Conservation (phyloP, 306 rosid genomes). For the Vigna nakashimae region DNA sequence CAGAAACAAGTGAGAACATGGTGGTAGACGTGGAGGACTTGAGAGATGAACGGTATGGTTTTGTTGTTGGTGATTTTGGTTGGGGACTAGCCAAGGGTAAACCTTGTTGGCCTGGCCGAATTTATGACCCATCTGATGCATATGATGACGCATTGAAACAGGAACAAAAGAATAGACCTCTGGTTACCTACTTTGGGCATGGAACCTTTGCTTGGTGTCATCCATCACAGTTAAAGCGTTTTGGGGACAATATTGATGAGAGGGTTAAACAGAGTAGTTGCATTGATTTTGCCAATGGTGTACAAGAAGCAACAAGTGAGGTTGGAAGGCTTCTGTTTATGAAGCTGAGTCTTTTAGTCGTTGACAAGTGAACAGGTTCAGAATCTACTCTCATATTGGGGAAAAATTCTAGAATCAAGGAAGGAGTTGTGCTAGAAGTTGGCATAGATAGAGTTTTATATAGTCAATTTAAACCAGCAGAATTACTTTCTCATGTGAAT, state of each 20-base stretch:
- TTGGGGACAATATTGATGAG: slow-evolving; percentile 64
- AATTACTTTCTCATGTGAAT: slow-evolving; percentile 66
- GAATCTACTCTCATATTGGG: slow-evolving; percentile 37
- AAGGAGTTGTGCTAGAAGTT: slow-evolving; percentile 66
- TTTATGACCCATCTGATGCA: slow-evolving; percentile 66
- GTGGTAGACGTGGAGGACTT: slow-evolving; percentile 52
- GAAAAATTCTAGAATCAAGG: slow-evolving; percentile 69
- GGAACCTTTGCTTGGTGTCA: slow-evolving; percentile 87
- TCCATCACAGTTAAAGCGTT: slow-evolving; percentile 70
- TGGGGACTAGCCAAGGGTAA: slow-evolving; percentile 84
- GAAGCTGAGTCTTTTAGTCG: slow-evolving; percentile 56
- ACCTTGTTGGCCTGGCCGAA: slow-evolving; percentile 88
- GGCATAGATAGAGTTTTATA: slow-evolving; percentile 51
- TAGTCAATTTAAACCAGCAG: slow-evolving; percentile 49
- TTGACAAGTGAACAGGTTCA: slow-evolving; percentile 29
- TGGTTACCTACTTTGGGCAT: slow-evolving; percentile 81
- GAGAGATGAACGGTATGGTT: slow-evolving; percentile 45
- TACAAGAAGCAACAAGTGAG: slow-evolving; percentile 68
- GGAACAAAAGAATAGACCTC: slow-evolving; percentile 50
- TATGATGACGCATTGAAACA: slow-evolving; percentile 63
- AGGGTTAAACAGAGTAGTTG: slow-evolving; percentile 63
- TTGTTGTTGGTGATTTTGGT: slow-evolving; percentile 75
- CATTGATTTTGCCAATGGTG: slow-evolving; percentile 60
- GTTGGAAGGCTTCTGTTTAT: slow-evolving; percentile 58
- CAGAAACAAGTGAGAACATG: slow-evolving; percentile 48